These are phyloP conservation scores for thale cress (Arabidopsis thaliana) DNA, from an alignment of 345 rosid species.

Conservation along the genomic window DNA sequence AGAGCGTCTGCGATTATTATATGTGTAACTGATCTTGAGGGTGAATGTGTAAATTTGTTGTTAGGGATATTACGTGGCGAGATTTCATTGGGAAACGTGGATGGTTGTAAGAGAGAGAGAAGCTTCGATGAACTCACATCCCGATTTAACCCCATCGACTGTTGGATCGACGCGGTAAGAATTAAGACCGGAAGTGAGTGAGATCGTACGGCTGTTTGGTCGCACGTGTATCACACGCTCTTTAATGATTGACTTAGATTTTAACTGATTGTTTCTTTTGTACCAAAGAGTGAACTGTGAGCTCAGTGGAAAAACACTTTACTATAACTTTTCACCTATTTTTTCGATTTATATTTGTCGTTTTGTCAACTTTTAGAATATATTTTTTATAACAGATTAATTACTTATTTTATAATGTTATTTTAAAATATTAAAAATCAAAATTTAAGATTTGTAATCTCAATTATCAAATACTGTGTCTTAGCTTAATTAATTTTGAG, in stretches of 20 bases:
- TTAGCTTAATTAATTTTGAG: background rate
- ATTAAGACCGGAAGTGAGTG: constrained; percentile 20
- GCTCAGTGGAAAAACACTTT: constrained; percentile 1
- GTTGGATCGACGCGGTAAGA: constrained; percentile 36
- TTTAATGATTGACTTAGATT: constrained; percentile 15
- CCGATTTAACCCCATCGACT: constrained; percentile 15
- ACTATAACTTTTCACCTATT: background rate
- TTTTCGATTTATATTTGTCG: background rate
- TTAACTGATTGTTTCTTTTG: background rate
- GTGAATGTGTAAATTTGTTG: background rate
- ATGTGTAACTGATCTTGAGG: constrained; percentile 16
- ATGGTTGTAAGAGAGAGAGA: background rate
- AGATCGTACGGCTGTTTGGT: constrained; percentile 27
- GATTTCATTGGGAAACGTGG: background rate
- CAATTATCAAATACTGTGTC: background rate
- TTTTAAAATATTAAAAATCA: too few relatives aligned
- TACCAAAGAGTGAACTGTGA: constrained; percentile 21
- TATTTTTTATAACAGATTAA: too few relatives aligned
- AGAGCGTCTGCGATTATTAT: constrained; percentile 33
- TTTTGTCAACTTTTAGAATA: background rate
- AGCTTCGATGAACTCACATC: constrained; percentile 38
- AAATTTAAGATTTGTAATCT: background rate
- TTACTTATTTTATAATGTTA: too few relatives aligned
- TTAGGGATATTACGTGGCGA: background rate
- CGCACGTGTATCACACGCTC: background rate